Evolutionary conservation across 179 eudicot species (phyloP), one percentile per base, ranked within the genome.

Genomic region (Silene coronaria): DNA sequence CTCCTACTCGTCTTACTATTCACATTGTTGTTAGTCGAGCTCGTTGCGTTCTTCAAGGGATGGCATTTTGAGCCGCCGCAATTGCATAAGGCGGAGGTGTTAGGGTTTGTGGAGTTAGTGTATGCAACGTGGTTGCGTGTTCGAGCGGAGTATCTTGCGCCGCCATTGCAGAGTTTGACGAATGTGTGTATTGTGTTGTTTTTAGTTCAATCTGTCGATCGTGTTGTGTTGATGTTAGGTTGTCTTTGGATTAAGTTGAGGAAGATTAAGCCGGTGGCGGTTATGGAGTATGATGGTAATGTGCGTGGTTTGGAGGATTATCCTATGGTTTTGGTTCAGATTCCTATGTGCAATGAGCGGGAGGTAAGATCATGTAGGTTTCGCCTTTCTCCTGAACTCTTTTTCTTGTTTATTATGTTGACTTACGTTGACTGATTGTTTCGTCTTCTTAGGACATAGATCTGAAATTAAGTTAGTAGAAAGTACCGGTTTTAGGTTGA

Each of bases 311-410:
- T 74, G 72, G 90, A 77, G 73, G 88, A 87, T 70, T 93, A 83
- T 82, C 98, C 98, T 0, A 93, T 91, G 98, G 97, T 91, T 78
- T 75, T 93, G 74, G 85, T 93, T 73, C 98, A 93, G 84, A 89
- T 93, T 48, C 98, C 98, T 6, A 93, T 93, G 98, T 93, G 98
- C 86, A 93, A 93, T 81, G 98, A 93, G 86, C 84, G 87, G 90
- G 98, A 91, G 97, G 98, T 91, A 88, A 92, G 92, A 80, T 72
- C 82, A 89, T 88, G 91, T 91, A 88, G 96, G 96, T 89, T 83
- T 83, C 88, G 21, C 45, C 63, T 81, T 79, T 24, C 74, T 70
- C 60, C 19, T 22, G 32, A 57, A 57, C 78, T 78, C 42, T 48
- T 65, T 71, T 72, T 12, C 24, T 23, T 55, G 28, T 58, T 66